Evolutionary conservation across 305 asterid genomes (phyloP).

Genomic region (Rubia peregrina): DNA sequence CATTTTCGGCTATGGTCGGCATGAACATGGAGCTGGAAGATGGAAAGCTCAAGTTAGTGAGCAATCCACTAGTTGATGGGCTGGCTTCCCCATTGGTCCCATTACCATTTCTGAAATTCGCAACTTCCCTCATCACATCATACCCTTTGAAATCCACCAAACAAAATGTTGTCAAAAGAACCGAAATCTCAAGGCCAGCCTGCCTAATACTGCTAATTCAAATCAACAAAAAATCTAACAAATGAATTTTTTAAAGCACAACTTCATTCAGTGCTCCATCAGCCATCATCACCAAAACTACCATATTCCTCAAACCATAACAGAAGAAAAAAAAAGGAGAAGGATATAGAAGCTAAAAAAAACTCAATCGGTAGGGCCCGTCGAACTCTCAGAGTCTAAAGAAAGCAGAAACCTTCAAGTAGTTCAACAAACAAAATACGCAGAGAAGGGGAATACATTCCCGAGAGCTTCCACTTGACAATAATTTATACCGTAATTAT

Average conservation of each 20-base stretch:
- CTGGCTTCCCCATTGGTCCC: slow-evolving; percentile 32
- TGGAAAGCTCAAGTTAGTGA: slow-evolving; percentile 40
- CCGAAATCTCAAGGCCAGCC: background rate
- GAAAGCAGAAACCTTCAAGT: background rate
- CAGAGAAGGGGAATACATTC: background rate
- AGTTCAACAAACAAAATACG: background rate
- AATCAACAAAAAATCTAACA: background rate
- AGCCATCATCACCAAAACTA: background rate
- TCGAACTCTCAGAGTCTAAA: background rate
- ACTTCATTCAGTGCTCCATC: background rate
- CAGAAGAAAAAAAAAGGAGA: background rate
- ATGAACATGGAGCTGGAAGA: slow-evolving; percentile 53
- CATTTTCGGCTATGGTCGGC: slow-evolving; percentile 83
- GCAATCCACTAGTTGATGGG: slow-evolving; percentile 37
- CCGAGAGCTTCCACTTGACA: background rate
- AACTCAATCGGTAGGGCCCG: background rate
- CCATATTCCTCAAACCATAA: background rate
- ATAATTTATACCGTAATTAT: background rate
- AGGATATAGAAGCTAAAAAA: background rate
- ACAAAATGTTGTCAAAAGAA: background rate
- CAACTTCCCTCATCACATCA: slow-evolving; percentile 55
- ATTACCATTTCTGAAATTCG: slow-evolving; percentile 38
- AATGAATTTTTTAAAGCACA: background rate
- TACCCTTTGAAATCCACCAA: slow-evolving; percentile 41
- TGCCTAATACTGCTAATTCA: background rate